Percentiles rank a stretch among this genome's conserved stretches.
Conservation (phyloP, 192 early-diverging fungal genomes). For the Coemansia biformis region DNA sequence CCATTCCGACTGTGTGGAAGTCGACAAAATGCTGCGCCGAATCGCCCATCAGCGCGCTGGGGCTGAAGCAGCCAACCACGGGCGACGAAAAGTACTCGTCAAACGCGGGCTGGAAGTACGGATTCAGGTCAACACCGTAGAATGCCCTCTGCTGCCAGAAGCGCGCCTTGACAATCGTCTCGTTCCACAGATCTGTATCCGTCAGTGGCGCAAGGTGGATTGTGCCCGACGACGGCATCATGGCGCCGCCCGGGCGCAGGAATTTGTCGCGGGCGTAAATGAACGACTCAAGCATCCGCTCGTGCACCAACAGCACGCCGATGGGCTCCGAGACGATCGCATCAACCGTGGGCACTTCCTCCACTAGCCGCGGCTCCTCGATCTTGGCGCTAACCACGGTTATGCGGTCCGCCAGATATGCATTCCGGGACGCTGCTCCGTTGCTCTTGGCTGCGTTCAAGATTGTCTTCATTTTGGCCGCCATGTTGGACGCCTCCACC, state of each 20-base stretch:
- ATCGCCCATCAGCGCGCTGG: conserved; percentile 66
- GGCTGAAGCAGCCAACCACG: conserved; percentile 93
- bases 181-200: conserved; percentile 74
- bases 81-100: conserved; percentile 78
- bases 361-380: conserved; percentile 64
- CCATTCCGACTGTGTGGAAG: conserved; percentile 74
- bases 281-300: conserved; percentile 76
- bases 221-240: conserved; percentile 84
- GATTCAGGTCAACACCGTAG: conserved; percentile 87
- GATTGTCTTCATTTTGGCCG: conserved; percentile 80
- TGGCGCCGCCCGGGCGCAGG: conserved; percentile 86
- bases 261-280: conserved; percentile 67
- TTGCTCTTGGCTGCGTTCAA: conserved; percentile 55
- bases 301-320: conserved; percentile 93
- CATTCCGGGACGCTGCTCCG: conserved; percentile 54
- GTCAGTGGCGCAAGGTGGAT: conserved; percentile 87
- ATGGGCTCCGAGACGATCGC: conserved; percentile 97
- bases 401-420: conserved; percentile 73
- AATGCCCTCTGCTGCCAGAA: conserved; percentile 85
- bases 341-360: conserved; percentile 72
- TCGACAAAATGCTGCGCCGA: conserved; percentile 65
- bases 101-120: conserved; percentile 74
- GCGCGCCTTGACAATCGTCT: conserved; percentile 88
- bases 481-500: conserved; percentile 94
- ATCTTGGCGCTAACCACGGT: conserved; percentile 84